Percentiles rank a stretch among this genome's conserved stretches.
Conservation (phyloP, 2,329 filamentous ascomycete species). For the Scedosporium dehoogii region DNA sequence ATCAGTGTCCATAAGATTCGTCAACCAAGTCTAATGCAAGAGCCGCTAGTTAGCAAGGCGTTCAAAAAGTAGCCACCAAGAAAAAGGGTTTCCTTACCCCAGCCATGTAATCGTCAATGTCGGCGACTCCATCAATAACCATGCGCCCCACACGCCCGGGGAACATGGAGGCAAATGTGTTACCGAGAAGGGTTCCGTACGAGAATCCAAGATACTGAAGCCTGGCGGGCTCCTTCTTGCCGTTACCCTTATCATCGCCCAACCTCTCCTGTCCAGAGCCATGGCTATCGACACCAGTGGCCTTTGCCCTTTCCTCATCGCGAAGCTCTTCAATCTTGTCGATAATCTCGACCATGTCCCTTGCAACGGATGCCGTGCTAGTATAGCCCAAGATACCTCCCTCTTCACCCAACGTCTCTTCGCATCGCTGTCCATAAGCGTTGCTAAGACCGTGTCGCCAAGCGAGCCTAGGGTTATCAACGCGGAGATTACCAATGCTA, state of each 20-base stretch:
- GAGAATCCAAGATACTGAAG: conserved; percentile 41
- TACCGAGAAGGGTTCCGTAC: conserved; percentile 28
- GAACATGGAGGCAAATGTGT: conserved; percentile 25
- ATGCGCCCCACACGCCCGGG: conserved; percentile 28
- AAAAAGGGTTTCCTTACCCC: conserved; percentile 16
- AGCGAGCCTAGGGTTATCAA: conserved; percentile 13
- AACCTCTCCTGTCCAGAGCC: conserved; percentile 9
- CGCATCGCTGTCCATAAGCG: conserved; percentile 21
- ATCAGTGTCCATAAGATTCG: conserved; percentile 27
- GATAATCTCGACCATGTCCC: conserved; percentile 35
- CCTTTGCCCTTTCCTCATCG: conserved; percentile 6
- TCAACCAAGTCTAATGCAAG: conserved; percentile 20
- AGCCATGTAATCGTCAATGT: conserved; percentile 25
- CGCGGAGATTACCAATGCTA: conserved; percentile 18
- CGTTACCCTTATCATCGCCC: neutral
- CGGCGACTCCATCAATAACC: conserved; percentile 28
- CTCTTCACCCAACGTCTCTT: conserved; percentile 7
- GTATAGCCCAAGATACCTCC: conserved; percentile 23
- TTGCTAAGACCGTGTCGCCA: conserved; percentile 10
- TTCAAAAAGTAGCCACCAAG: neutral
- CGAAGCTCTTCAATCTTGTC: conserved; percentile 27
- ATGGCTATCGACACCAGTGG: neutral
- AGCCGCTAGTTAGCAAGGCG: neutral
- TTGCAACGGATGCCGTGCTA: conserved; percentile 26
- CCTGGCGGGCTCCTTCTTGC: conserved; percentile 11